Percentiles rank a stretch among this genome's conserved stretches.
Evolutionary conservation across 352 stramenopile genomes (phyloP).

Genomic region (Phytopythium aichiense): DNA sequence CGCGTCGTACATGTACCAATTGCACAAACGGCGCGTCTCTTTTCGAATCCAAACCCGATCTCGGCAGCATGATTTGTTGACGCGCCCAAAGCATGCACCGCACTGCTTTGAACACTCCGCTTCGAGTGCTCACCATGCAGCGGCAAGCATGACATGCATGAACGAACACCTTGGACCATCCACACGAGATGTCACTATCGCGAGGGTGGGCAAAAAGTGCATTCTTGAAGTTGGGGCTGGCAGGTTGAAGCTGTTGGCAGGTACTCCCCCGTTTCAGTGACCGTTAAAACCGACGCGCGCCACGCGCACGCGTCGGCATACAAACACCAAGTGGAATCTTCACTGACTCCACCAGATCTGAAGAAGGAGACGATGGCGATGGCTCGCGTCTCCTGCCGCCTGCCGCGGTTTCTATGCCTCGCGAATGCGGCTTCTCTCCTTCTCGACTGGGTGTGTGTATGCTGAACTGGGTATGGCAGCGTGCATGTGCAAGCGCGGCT

Average conservation of each 20-base stretch:
- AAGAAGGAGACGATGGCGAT: background rate
- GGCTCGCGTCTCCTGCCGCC: background rate
- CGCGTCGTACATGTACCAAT: background rate
- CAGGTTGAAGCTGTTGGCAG: slow-evolving; percentile 1
- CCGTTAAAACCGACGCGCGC: slow-evolving; percentile 1
- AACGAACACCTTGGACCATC: background rate
- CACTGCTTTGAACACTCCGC: no score
- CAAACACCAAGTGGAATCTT: background rate
- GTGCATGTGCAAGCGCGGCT: background rate
- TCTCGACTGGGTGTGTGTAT: no score
- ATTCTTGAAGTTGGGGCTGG: slow-evolving; percentile 1
- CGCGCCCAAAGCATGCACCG: no score
- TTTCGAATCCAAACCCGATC: background rate
- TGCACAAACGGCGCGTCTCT: background rate
- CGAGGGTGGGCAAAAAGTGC: slow-evolving; percentile 2
- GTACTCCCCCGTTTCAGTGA: slow-evolving; percentile 3
- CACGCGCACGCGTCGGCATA: background rate
- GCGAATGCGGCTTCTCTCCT: background rate
- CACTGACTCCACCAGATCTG: background rate
- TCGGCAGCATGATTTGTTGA: background rate
- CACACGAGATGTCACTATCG: background rate
- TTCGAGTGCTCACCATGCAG: no score
- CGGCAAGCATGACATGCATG: no score
- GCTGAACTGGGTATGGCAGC: no score
- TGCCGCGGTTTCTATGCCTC: background rate